Base-by-base conservation (phyloP, 768 basidiomycete species). In the Pleurotus ostreatus region DNA sequence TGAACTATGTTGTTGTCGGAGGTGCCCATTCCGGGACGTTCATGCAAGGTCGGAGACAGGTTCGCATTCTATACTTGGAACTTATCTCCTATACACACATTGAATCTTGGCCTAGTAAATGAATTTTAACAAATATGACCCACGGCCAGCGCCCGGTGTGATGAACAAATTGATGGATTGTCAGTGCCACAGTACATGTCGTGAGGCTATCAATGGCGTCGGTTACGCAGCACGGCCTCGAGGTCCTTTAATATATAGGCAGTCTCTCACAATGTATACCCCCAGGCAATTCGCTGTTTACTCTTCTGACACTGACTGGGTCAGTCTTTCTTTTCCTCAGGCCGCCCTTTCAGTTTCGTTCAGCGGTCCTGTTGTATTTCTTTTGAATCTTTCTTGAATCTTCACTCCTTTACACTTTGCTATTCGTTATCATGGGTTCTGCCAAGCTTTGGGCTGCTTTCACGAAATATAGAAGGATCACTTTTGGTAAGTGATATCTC, bases 381-480 rank as follows among this genome's bases (percentile, higher is more conserved):
- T 55, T 58, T 61, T 43, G 56, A 61, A 60, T 59, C 48, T 57
- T 62, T 34, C 40, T 55, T 49, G 58, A 37, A 37, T 45, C 38
- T 47, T 58, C 48, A 20, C 53, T 54, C 54, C 43, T 56, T 61
- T 59, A 39, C 54, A 54, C 38, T 59, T 56, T 59, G 55, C 55
- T 51, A 59, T 40, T 22, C 26, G 40, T 54, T 43, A 62, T 67
- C 60, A 57, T 60, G 44, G 56, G 66, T 53, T 62, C 62, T 37
- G 59, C 62, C 49, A 61, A 64, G 34, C 60, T 63, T 22, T 71
- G 70, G 72, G 56, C 60, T 54, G 41, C 66, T 51, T 76, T 75
- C 56, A 72, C 65, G 57, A 63, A 61, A 41, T 63, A 68, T 57
- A 68, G 75, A 34, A 62, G 63, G 30, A 49, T 68, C 39, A 60